Conservation (phyloP, 495 filamentous ascomycete species). For the Neurospora sp. region DNA sequence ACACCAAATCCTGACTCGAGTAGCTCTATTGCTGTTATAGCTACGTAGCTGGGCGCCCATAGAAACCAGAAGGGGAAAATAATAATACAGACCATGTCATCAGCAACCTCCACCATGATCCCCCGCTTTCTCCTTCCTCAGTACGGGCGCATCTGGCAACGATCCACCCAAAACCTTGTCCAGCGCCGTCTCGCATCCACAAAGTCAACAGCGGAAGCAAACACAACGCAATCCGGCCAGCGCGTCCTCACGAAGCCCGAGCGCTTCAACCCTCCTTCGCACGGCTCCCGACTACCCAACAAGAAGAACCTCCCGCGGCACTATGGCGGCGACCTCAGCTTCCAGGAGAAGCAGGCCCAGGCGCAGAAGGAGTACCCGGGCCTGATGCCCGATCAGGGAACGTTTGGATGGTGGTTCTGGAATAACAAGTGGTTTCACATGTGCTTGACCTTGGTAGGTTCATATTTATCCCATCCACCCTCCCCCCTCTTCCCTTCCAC, state of each 20-base stretch:
- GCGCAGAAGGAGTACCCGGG: conserved; percentile 63
- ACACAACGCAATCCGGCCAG: conserved; percentile 7
- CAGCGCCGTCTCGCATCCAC: neutral
- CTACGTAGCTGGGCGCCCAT: neutral
- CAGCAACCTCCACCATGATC: conserved; percentile 30
- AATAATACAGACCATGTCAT: conserved; percentile 19
- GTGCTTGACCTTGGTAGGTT: conserved; percentile 64
- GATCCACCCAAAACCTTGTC: neutral
- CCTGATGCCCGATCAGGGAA: conserved; percentile 67
- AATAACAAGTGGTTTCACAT: conserved; percentile 62
- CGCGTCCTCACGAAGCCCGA: conserved; percentile 67
- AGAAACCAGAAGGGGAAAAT: neutral
- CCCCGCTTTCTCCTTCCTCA: conserved; percentile 47
- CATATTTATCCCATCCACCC: neutral
- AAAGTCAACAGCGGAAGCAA: conserved; percentile 4
- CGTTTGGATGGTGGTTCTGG: conserved; percentile 66
- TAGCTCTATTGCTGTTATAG: neutral
- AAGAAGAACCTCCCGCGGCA: conserved; percentile 40
- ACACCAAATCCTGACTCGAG: neutral
- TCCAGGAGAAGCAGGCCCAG: conserved; percentile 50
- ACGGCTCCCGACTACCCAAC: conserved; percentile 51
- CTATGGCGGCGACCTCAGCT: conserved; percentile 54
- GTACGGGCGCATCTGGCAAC: conserved; percentile 36
- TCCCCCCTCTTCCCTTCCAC: neutral
- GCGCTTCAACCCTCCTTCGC: conserved; percentile 78